Conservation (phyloP, 345 rosid species). For the Jatropha curcas region DNA sequence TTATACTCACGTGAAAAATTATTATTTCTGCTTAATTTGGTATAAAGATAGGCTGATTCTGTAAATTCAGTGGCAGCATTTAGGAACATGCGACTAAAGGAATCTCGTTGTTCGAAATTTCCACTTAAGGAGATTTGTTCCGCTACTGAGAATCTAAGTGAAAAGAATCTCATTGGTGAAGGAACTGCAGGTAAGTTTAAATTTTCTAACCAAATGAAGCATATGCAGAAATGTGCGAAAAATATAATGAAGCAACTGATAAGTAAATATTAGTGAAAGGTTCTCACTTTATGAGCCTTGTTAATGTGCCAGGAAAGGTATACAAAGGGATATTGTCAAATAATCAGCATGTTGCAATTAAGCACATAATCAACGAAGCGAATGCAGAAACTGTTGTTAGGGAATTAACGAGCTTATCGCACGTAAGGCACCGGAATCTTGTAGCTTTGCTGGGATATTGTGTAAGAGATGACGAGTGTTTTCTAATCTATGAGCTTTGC, state of each 20-base stretch:
- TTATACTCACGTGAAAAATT: not conserved
- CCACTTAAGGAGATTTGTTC: constrained; percentile 33
- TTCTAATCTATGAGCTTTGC: constrained; percentile 51
- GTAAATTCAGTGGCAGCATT: constrained; percentile 26
- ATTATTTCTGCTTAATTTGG: not conserved
- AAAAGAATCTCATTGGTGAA: constrained; percentile 47
- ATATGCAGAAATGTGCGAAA: not conserved
- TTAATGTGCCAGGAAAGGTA: constrained; percentile 43
- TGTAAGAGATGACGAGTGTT: constrained; percentile 40
- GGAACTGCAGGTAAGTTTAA: constrained; percentile 49
- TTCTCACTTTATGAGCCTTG: not conserved
- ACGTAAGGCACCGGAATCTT: constrained; percentile 44
- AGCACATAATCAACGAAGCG: constrained; percentile 46
- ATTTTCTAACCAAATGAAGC: not conserved
- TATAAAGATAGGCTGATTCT: constrained; percentile 1
- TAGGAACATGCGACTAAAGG: constrained; percentile 24
- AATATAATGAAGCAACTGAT: not conserved
- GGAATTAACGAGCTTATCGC: constrained; percentile 44
- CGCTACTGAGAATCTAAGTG: constrained; percentile 41
- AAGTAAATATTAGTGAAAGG: not conserved
- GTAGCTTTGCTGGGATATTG: constrained; percentile 48
- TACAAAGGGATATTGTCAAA: constrained; percentile 43
- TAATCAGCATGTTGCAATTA: constrained; percentile 41
- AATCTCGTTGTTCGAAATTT: constrained; percentile 34
- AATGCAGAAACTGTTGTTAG: constrained; percentile 47